Percentiles rank a stretch among this genome's conserved stretches.
These are phyloP conservation scores for Chlorophyllum brunneum DNA, from an alignment of 768 basidiomycete species.

Conservation along the genomic window DNA sequence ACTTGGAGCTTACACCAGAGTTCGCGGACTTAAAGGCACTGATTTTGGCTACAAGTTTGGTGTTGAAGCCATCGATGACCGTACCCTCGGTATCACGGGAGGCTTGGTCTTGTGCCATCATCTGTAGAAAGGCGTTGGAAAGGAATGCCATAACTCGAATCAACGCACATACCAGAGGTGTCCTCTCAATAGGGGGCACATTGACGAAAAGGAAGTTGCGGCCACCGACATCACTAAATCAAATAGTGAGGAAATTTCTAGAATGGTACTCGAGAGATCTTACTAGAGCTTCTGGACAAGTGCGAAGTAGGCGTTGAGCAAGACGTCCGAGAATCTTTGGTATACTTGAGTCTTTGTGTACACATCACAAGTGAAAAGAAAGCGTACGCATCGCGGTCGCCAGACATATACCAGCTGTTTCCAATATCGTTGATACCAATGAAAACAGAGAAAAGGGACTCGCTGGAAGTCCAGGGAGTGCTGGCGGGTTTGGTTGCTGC, in stretches of 20 bases:
- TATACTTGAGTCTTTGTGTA: not conserved
- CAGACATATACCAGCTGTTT: conserved; percentile 44
- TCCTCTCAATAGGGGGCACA: conserved; percentile 39
- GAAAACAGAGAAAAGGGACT: conserved; percentile 63
- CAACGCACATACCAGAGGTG: conserved; percentile 31
- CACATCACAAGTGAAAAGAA: not conserved
- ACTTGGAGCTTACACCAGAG: conserved; percentile 37
- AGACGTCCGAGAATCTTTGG: conserved; percentile 36
- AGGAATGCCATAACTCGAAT: not conserved
- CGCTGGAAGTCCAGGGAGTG: conserved; percentile 52
- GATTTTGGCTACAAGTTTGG: conserved; percentile 39
- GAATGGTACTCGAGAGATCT: not conserved
- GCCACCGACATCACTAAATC: conserved; percentile 44
- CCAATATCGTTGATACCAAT: conserved; percentile 73
- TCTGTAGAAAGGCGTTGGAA: conserved; percentile 28
- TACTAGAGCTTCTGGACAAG: conserved; percentile 28
- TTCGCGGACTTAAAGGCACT: conserved; percentile 38
- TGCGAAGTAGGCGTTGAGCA: conserved; percentile 15
- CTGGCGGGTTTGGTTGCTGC: conserved; percentile 44
- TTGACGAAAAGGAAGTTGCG: conserved; percentile 50
- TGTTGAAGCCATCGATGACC: conserved; percentile 51
- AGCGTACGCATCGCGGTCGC: conserved; percentile 46
- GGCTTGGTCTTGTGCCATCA: conserved; percentile 38
- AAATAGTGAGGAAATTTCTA: not conserved
- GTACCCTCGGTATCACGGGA: conserved; percentile 37